A percentile compares a stretch with the other conserved stretches of the same genome.
Evolutionary conservation across 2,329 filamentous ascomycete species (phyloP).

Genomic region (Talaromyces amestolkiae): DNA sequence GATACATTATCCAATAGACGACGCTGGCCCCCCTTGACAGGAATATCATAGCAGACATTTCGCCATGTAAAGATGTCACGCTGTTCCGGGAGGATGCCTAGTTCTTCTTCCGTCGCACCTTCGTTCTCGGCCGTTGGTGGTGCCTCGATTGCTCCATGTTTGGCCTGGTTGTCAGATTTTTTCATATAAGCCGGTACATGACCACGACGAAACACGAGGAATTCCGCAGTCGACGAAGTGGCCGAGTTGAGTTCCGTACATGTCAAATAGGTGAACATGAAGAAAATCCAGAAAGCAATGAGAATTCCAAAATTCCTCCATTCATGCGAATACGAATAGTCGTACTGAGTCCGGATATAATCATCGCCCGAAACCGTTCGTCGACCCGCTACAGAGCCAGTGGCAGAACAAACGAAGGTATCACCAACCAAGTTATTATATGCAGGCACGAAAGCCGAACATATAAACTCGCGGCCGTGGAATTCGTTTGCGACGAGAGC

Average conservation of each 20-base stretch:
- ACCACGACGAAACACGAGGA: slow-evolving; percentile 64
- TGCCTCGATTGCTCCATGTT: slow-evolving; percentile 22
- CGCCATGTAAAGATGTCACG: slow-evolving; percentile 81
- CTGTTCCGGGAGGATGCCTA: slow-evolving; percentile 53
- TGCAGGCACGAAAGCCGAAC: slow-evolving; percentile 48
- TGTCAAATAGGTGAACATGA: slow-evolving; percentile 60
- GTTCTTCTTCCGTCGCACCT: slow-evolving; percentile 18
- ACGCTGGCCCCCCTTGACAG: slow-evolving; percentile 70
- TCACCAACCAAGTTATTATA: slow-evolving; percentile 44
- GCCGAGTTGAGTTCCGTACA: slow-evolving; percentile 47
- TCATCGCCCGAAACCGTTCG: slow-evolving; percentile 59
- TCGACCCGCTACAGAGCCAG: slow-evolving; percentile 56
- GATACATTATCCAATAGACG: slow-evolving; percentile 79
- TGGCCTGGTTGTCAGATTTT: slow-evolving; percentile 21
- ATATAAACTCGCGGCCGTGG: slow-evolving; percentile 56
- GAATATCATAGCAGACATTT: slow-evolving; percentile 75
- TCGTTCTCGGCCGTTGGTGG: slow-evolving; percentile 11
- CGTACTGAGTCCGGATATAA: slow-evolving; percentile 55
- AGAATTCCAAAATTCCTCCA: slow-evolving; percentile 71
- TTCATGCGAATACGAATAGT: slow-evolving; percentile 58
- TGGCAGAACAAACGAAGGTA: slow-evolving; percentile 52
- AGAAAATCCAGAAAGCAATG: slow-evolving; percentile 59
- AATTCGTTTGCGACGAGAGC: slow-evolving; percentile 59
- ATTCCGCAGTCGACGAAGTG: slow-evolving; percentile 71
- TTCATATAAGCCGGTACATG: slow-evolving; percentile 40